phyloP scores from a whole-genome alignment of 805 yeast genomes.

The Pachysolen tannophilus region DNA sequence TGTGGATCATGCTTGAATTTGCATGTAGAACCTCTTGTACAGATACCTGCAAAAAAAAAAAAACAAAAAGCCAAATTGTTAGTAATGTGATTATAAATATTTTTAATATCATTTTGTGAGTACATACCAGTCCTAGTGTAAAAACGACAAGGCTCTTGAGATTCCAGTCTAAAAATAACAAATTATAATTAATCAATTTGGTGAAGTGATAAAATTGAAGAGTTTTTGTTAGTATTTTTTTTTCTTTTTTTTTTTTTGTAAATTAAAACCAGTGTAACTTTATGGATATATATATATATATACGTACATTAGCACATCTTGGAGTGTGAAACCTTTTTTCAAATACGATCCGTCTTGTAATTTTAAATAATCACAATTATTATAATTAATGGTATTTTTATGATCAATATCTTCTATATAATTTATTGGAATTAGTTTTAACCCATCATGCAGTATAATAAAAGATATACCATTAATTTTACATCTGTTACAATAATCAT shows the following conservation, averaged over 20 bases:
- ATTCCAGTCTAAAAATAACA: conserved; percentile 4
- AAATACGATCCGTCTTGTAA: conserved; percentile 9
- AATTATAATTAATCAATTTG: background rate
- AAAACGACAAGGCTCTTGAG: conserved; percentile 8
- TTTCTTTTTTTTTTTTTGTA: too few species aligned
- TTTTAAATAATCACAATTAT: conserved; percentile 1
- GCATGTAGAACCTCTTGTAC: conserved; percentile 46
- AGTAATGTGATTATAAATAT: background rate
- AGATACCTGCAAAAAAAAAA: conserved; percentile 32
- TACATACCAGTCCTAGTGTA: conserved; percentile 10
- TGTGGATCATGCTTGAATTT: conserved; percentile 41
- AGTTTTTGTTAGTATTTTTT: too few species aligned
- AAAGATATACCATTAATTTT: conserved; percentile 32
- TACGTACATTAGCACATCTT: conserved; percentile 6
- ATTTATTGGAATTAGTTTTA: conserved; percentile 29
- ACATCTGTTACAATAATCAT: conserved; percentile 38
- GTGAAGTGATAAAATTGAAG: background rate
- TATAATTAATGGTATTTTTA: conserved; percentile 3
- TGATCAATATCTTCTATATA: conserved; percentile 5
- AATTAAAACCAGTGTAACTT: too few species aligned
- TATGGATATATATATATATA: background rate
- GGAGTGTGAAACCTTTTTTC: conserved; percentile 1
- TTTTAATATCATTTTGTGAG: background rate
- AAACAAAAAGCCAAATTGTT: conserved; percentile 8
- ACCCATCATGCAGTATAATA: conserved; percentile 33